Percentiles rank a stretch among this genome's conserved stretches.
phyloP scores from a whole-genome alignment of 176 grass and related monocot species.

The Avena atlantica region DNA sequence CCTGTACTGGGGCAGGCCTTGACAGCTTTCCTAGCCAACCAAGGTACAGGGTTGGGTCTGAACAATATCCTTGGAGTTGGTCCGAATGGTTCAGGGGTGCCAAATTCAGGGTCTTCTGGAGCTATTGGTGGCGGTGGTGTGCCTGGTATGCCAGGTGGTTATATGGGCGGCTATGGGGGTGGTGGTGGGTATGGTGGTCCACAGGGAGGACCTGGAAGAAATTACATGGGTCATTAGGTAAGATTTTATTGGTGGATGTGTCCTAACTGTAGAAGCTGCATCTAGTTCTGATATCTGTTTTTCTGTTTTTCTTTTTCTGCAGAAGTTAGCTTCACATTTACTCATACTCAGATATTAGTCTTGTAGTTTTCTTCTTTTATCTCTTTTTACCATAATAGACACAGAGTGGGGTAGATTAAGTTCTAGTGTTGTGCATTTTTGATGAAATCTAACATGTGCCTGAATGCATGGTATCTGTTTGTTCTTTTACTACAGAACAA shows the following conservation, averaged over 20 bases:
- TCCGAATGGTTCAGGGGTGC: slow-evolving; percentile 44
- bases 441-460: not conserved
- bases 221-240: slow-evolving; percentile 98
- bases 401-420: not conserved
- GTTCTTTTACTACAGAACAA: not conserved
- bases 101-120: slow-evolving; percentile 51
- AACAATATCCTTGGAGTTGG: slow-evolving; percentile 63
- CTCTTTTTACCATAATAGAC: not conserved
- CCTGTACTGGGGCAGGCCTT: slow-evolving; percentile 89
- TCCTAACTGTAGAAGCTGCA: slow-evolving; percentile 21
- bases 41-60: slow-evolving; percentile 67
- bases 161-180: slow-evolving; percentile 68
- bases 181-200: slow-evolving; percentile 81
- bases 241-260: slow-evolving; percentile 46
- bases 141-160: slow-evolving; percentile 58
- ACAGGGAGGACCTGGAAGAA: slow-evolving; percentile 75
- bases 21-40: slow-evolving; percentile 77
- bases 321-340: slow-evolving; percentile 7
- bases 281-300: slow-evolving; percentile 15
- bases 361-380: not conserved
- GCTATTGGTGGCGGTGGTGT: slow-evolving; percentile 56
- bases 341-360: not conserved
- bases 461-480: not conserved
- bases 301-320: not conserved
- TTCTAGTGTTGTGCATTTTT: slow-evolving; percentile 16